phyloP scores from a whole-genome alignment of 1,284 basidiomycete genomes.

The Trichosporon faecale region DNA sequence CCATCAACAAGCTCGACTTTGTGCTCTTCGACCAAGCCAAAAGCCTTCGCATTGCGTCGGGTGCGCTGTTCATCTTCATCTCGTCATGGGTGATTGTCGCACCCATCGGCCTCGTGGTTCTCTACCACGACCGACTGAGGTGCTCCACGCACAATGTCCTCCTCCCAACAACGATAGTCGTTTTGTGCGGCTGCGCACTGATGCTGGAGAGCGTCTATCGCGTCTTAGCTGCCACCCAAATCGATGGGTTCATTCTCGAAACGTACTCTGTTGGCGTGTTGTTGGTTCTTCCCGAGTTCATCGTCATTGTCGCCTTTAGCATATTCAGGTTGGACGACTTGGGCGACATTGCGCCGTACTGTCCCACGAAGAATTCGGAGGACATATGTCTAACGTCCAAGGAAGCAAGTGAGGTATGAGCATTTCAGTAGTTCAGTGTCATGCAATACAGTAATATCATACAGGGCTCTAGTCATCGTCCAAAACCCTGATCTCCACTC shows the following conservation, averaged over 20 bases:
- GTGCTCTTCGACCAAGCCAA: neutral
- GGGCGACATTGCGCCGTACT: neutral
- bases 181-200: neutral
- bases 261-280: conserved; percentile 9
- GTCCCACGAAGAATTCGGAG: neutral
- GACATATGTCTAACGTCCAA: neutral
- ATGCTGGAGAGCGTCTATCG: conserved; percentile 19
- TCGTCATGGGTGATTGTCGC: neutral
- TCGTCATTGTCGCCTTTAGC: conserved; percentile 2
- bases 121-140: neutral
- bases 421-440: neutral
- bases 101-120: neutral
- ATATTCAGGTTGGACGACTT: conserved; percentile 14
- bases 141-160: neutral
- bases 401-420: neutral
- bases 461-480: conserved; percentile 6
- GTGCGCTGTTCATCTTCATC: conserved; percentile 14
- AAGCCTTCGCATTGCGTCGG: conserved; percentile 13
- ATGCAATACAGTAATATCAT: neutral
- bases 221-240: neutral
- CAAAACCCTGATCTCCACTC: conserved; percentile 1
- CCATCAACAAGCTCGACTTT: conserved; percentile 12
- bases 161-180: neutral
- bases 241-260: conserved; percentile 5
- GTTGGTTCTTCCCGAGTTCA: conserved; percentile 17